phyloP scores from a whole-genome alignment of 2,329 filamentous ascomycete species.

The Cytospora paraplurivora region DNA sequence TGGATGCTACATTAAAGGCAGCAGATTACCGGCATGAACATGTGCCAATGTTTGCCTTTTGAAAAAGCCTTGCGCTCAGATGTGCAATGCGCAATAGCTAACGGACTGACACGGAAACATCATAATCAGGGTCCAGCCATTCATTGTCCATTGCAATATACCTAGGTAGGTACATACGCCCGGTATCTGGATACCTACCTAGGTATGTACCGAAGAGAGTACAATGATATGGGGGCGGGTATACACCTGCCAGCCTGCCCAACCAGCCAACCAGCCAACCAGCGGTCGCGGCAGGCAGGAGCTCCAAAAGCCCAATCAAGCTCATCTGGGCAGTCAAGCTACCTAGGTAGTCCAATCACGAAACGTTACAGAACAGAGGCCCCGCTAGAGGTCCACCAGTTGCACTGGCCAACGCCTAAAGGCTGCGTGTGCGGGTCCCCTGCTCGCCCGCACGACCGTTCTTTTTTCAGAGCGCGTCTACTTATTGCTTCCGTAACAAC shows the following conservation, averaged over 20 bases:
- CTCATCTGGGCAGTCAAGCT: too few relatives aligned
- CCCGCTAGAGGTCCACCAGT: background rate
- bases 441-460: background rate
- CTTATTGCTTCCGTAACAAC: background rate
- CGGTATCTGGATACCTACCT: too few relatives aligned
- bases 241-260: too few relatives aligned
- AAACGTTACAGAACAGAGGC: background rate
- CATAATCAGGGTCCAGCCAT: too few relatives aligned
- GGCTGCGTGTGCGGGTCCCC: background rate
- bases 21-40: background rate
- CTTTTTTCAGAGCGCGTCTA: conserved; percentile 23
- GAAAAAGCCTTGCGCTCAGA: background rate
- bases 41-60: background rate
- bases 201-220: too few relatives aligned
- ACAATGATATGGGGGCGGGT: too few relatives aligned
- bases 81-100: background rate
- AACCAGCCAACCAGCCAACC: too few relatives aligned
- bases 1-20: background rate
- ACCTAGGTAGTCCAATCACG: background rate
- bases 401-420: background rate
- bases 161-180: too few relatives aligned
- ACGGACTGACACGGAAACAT: too few relatives aligned
- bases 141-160: too few relatives aligned
- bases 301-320: too few relatives aligned
- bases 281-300: too few relatives aligned